phyloP scores from a whole-genome alignment of 495 filamentous ascomycete species.

The Lasiosphaeria ovina region DNA sequence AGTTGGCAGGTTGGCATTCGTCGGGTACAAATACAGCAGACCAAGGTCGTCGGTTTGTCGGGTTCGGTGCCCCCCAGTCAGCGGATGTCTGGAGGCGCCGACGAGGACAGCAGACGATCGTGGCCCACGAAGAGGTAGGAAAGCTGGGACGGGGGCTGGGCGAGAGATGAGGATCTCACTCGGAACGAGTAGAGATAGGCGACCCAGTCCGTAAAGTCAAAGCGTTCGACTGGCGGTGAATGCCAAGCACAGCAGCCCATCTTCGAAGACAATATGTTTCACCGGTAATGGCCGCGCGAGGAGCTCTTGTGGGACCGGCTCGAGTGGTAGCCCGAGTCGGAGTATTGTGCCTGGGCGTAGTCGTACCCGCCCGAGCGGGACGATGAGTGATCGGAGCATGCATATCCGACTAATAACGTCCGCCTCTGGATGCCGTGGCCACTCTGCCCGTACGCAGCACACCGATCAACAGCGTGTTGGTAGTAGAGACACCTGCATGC shows the following conservation, averaged over 20 bases:
- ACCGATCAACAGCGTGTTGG: constrained; percentile 77
- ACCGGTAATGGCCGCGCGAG: constrained; percentile 39
- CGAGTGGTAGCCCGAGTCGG: constrained; percentile 53
- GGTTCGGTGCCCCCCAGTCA: not conserved
- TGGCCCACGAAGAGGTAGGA: constrained; percentile 47
- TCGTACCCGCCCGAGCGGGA: constrained; percentile 19
- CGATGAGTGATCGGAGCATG: constrained; percentile 53
- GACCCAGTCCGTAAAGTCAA: constrained; percentile 47
- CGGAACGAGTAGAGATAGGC: constrained; percentile 52
- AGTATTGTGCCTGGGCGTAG: constrained; percentile 36
- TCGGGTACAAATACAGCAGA: constrained; percentile 13
- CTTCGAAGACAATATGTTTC: constrained; percentile 55
- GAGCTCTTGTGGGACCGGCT: constrained; percentile 44
- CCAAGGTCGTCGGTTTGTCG: not conserved
- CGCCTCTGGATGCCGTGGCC: constrained; percentile 70
- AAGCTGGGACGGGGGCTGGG: constrained; percentile 46
- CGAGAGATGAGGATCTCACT: constrained; percentile 39
- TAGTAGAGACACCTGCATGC: constrained; percentile 85
- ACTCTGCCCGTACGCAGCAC: constrained; percentile 64
- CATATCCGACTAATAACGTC: constrained; percentile 78
- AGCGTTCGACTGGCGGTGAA: constrained; percentile 43
- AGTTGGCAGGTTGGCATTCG: constrained; percentile 24
- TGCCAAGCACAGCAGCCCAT: constrained; percentile 49
- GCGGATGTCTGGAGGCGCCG: constrained; percentile 37
- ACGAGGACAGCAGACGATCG: constrained; percentile 45